phyloP scores from a whole-genome alignment of 139 green algal species.

The Asterochloris erici region DNA sequence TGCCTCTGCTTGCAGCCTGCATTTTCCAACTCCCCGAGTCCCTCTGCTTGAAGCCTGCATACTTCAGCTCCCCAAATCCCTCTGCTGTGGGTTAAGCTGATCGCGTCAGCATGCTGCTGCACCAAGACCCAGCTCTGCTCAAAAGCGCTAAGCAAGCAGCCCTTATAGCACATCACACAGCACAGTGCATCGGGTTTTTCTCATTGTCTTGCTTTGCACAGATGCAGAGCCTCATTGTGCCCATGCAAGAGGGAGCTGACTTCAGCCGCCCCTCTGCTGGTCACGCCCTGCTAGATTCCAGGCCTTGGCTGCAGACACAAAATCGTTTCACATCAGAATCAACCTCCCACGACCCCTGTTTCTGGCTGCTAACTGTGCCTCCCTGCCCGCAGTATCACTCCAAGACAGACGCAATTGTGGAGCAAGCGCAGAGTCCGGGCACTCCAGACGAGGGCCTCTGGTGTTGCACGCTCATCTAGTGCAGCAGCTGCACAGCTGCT shows the following conservation, averaged over 20 bases:
- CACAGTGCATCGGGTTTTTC: too few species aligned
- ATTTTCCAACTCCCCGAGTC: too few species aligned
- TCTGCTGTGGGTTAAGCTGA: too few species aligned
- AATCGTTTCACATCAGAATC: neutral
- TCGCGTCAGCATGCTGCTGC: too few species aligned
- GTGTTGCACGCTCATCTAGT: constrained; percentile 4
- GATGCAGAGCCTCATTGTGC: neutral
- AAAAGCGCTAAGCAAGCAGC: too few species aligned
- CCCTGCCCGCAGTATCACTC: constrained; percentile 20
- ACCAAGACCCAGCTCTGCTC: too few species aligned
- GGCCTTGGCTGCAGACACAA: neutral
- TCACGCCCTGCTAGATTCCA: neutral
- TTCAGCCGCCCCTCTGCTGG: neutral
- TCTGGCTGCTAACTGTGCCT: neutral
- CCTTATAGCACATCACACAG: too few species aligned
- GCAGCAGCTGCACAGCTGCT: too few species aligned
- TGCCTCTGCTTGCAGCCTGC: too few species aligned
- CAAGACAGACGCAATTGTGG: constrained; percentile 25
- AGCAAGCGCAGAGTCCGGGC: constrained; percentile 18
- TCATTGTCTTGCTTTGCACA: neutral
- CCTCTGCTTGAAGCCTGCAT: too few species aligned
- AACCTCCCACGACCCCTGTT: neutral
- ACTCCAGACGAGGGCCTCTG: constrained; percentile 11
- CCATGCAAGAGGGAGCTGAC: neutral
- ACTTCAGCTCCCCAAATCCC: too few species aligned